Percentiles rank a stretch among this genome's conserved stretches.
These are phyloP conservation scores for Leptomonas pyrrhocoris DNA, from an alignment of 208 protist species.

Conservation along the genomic window DNA sequence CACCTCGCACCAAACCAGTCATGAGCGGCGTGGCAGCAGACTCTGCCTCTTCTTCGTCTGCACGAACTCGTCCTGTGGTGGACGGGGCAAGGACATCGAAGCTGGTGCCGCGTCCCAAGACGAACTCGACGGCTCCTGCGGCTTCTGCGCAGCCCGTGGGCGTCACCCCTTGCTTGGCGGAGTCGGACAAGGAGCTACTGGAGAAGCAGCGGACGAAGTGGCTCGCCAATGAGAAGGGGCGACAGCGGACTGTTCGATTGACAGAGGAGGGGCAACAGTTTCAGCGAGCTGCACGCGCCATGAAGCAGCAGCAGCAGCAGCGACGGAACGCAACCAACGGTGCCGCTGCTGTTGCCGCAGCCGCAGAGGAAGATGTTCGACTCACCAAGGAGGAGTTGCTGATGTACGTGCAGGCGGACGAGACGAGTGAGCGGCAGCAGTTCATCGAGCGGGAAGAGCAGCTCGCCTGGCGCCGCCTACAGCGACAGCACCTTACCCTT, in stretches of 20 bases:
- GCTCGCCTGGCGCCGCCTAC: conserved; percentile 52
- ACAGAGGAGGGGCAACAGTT: conserved; percentile 42
- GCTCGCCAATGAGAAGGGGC: conserved; percentile 32
- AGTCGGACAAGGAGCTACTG: conserved; percentile 29
- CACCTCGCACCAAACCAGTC: conserved; percentile 6
- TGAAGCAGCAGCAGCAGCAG: conserved; percentile 23
- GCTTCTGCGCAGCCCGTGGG: neutral
- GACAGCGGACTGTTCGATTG: conserved; percentile 22
- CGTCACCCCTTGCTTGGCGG: conserved; percentile 7
- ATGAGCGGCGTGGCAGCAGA: neutral
- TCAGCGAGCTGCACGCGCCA: conserved; percentile 14
- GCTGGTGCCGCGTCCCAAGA: conserved; percentile 2
- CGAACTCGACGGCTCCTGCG: neutral
- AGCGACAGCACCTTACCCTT: conserved; percentile 28
- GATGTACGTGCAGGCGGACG: conserved; percentile 36
- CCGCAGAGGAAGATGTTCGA: conserved; percentile 5
- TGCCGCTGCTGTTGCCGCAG: neutral
- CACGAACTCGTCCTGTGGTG: neutral
- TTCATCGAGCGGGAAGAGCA: conserved; percentile 63
- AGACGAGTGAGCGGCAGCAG: conserved; percentile 62
- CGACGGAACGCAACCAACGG: too few species aligned
- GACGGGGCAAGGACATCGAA: neutral
- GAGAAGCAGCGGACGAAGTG: conserved; percentile 34
- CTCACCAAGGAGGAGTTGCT: conserved; percentile 19
- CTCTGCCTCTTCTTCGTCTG: neutral